A percentile compares a stretch with the other conserved stretches of the same genome.
Conservation (phyloP, 805 yeast genomes). For the Monosporozyma aerobia region DNA sequence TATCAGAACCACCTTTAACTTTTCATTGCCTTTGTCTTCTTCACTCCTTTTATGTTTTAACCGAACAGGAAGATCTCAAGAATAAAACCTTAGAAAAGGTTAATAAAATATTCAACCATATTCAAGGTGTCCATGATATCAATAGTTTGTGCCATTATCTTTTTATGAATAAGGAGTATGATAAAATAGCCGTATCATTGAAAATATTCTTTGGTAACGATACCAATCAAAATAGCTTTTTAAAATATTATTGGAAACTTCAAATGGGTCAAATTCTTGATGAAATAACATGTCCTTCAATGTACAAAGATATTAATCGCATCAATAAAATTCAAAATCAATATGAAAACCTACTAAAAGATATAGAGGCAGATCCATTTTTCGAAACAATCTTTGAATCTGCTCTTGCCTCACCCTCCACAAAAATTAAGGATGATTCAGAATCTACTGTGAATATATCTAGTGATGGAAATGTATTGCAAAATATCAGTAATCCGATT, state of each 20-base stretch:
- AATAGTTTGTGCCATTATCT: conserved; percentile 15
- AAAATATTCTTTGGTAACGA: conserved; percentile 13
- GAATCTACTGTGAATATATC: background rate
- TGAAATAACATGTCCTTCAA: conserved; percentile 7
- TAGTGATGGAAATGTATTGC: background rate
- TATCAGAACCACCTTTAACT: conserved; percentile 22
- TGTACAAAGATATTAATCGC: conserved; percentile 17
- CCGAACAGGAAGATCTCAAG: conserved; percentile 11
- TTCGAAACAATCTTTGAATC: conserved; percentile 42
- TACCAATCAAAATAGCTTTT: conserved; percentile 5
- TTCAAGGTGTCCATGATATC: conserved; percentile 22
- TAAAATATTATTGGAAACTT: conserved; percentile 19
- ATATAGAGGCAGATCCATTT: conserved; percentile 38
- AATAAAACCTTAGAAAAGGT: conserved; percentile 8
- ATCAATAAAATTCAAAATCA: conserved; percentile 27
- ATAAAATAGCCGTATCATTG: conserved; percentile 15
- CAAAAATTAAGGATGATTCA: background rate
- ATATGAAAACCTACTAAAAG: conserved; percentile 26
- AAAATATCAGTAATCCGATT: background rate
- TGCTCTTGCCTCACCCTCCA: conserved; percentile 36
- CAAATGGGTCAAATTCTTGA: conserved; percentile 14
- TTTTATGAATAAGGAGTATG: conserved; percentile 15
- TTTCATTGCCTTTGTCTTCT: conserved; percentile 14
- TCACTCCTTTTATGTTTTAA: conserved; percentile 15
- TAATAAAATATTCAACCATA: conserved; percentile 17